phyloP scores from a whole-genome alignment of 2,329 filamentous ascomycete species.

The Falciphora oryzae region DNA sequence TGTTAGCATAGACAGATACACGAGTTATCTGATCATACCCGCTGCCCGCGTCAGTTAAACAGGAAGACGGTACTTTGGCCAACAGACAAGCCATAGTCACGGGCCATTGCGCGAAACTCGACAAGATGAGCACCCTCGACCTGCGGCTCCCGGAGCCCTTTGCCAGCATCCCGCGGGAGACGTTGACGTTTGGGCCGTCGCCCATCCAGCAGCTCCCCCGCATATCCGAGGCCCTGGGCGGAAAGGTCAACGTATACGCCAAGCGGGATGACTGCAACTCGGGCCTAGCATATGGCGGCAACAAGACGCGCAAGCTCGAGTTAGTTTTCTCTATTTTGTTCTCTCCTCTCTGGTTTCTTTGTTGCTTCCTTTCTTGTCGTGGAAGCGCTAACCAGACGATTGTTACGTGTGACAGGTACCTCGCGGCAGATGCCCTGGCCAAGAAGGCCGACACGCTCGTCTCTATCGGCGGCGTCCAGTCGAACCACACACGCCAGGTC shows the following conservation, averaged over 20 bases:
- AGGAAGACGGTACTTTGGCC: background rate
- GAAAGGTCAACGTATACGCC: conserved; percentile 58
- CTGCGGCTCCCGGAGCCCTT: conserved; percentile 54
- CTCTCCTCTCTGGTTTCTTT: background rate
- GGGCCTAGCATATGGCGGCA: conserved; percentile 60
- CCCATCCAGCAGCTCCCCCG: conserved; percentile 62
- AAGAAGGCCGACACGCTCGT: conserved; percentile 56
- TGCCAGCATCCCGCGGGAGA: conserved; percentile 54
- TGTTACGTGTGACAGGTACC: conserved; percentile 41
- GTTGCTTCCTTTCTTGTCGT: background rate
- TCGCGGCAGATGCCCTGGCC: conserved; percentile 55
- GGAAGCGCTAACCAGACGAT: background rate
- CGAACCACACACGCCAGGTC: conserved; percentile 64
- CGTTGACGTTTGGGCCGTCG: conserved; percentile 61
- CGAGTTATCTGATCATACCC: background rate
- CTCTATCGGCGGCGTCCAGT: conserved; percentile 62
- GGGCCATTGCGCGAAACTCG: background rate
- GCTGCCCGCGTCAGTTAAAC: background rate
- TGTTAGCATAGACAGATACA: background rate
- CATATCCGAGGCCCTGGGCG: conserved; percentile 55
- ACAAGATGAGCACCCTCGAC: conserved; percentile 11
- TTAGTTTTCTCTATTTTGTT: conserved; percentile 23
- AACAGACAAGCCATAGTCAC: background rate
- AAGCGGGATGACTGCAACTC: conserved; percentile 70
- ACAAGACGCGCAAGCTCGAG: conserved; percentile 66